phyloP scores from a whole-genome alignment of 176 grass and related monocot genomes.

The Thalia dealbata region DNA sequence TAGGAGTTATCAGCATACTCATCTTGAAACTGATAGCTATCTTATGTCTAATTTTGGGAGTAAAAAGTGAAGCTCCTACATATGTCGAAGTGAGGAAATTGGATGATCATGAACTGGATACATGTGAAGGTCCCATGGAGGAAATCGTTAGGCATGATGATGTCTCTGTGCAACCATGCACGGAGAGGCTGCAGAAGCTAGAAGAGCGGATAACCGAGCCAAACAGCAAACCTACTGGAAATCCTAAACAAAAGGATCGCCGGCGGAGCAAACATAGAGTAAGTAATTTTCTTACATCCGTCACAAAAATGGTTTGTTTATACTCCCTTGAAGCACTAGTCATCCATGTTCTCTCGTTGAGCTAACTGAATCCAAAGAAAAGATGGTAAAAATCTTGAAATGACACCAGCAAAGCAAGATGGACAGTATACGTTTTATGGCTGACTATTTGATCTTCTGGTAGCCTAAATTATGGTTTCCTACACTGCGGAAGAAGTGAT shows the following conservation, averaged over 20 bases:
- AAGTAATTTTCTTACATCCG: conserved; percentile 3
- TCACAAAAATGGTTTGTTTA: not conserved
- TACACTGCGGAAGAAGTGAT: conserved; percentile 24
- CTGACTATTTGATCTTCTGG: not conserved
- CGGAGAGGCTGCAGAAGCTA: conserved; percentile 35
- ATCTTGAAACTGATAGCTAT: conserved; percentile 25
- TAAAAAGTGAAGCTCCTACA: conserved; percentile 10
- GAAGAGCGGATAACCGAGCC: conserved; percentile 26
- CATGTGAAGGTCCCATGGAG: conserved; percentile 1
- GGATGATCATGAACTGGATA: conserved; percentile 3
- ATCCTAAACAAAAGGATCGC: conserved; percentile 25
- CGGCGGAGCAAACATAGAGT: conserved; percentile 25
- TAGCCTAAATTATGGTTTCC: not conserved
- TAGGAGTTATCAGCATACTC: conserved; percentile 7
- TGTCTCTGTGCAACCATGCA: conserved; percentile 23
- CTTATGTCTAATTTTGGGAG: conserved; percentile 21
- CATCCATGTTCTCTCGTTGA: not conserved
- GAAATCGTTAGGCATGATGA: conserved; percentile 10
- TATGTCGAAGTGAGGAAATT: not conserved
- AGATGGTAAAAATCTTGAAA: too few species aligned
- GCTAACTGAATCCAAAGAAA: too few species aligned
- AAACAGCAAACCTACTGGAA: conserved; percentile 15
- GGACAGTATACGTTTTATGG: not conserved
- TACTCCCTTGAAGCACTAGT: not conserved
- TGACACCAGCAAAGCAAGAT: not conserved